Evolutionary conservation across 768 basidiomycete species (phyloP).

Genomic region (Suillus placidus): DNA sequence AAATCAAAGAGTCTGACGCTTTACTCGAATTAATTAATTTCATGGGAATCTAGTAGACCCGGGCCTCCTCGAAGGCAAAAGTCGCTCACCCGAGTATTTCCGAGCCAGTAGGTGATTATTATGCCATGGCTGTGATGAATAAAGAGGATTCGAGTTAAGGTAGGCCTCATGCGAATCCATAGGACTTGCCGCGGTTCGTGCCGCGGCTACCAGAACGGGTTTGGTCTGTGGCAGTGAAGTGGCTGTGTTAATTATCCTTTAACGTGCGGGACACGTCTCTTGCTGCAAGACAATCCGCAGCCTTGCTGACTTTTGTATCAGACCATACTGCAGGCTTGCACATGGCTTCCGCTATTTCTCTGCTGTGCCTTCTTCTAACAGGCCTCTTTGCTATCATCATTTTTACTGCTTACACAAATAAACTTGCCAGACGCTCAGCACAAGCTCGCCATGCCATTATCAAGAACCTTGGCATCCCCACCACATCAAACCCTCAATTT

Average conservation of each 20-base stretch:
- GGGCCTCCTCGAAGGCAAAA: not conserved
- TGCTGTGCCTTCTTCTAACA: conserved; percentile 21
- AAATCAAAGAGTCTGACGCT: not conserved
- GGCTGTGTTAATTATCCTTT: no score
- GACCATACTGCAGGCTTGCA: not conserved
- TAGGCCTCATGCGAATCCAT: no score
- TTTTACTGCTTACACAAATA: conserved; percentile 29
- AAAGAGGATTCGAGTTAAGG: no score
- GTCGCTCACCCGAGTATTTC: conserved; percentile 2
- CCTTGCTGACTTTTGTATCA: no score
- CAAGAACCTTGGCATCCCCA: conserved; percentile 15
- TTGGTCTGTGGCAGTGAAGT: not conserved
- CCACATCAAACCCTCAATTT: conserved; percentile 36
- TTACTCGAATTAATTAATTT: not conserved
- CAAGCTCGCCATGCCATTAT: conserved; percentile 25
- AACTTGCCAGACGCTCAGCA: conserved; percentile 24
- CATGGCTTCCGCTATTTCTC: not conserved
- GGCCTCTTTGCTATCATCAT: conserved; percentile 17
- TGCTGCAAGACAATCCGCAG: no score
- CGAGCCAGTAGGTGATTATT: not conserved
- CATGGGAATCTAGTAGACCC: not conserved
- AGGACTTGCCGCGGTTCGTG: not conserved
- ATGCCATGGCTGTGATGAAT: no score
- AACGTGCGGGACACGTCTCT: no score
- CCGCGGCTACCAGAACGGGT: not conserved